These are phyloP conservation scores for Termitomyces sp. DNA, from an alignment of 768 basidiomycete genomes.

Conservation along the genomic window DNA sequence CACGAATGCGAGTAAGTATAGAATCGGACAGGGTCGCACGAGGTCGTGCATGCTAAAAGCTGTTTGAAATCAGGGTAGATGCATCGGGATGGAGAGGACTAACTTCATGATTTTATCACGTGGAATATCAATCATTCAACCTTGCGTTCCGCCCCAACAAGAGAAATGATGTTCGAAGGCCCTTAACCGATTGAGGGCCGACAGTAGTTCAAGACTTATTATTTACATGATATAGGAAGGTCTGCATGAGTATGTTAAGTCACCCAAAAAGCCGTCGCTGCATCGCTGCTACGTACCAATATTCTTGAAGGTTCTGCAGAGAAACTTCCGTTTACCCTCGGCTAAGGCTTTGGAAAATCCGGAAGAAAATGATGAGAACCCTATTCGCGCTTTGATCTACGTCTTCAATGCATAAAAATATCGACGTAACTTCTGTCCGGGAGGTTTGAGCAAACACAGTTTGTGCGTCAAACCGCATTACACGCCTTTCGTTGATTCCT, in stretches of 20 bases:
- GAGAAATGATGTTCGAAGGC: neutral
- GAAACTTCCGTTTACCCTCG: neutral
- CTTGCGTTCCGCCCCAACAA: neutral
- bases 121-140: neutral
- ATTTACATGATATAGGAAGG: neutral
- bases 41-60: neutral
- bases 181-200: neutral
- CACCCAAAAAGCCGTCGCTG: neutral
- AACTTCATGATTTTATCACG: neutral
- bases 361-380: neutral
- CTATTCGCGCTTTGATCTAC: neutral
- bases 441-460: no score
- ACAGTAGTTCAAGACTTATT: neutral
- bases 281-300: neutral
- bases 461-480: no score
- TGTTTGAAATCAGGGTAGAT: neutral
- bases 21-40: neutral
- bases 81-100: neutral
- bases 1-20: neutral
- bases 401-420: neutral
- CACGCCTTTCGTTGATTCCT: neutral
- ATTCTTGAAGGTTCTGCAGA: neutral
- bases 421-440: neutral
- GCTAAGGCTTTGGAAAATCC: neutral
- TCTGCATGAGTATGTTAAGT: neutral